These are phyloP conservation scores for Sarcocystis neurona DNA, from an alignment of 169 alveolate genomes.

Conservation along the genomic window DNA sequence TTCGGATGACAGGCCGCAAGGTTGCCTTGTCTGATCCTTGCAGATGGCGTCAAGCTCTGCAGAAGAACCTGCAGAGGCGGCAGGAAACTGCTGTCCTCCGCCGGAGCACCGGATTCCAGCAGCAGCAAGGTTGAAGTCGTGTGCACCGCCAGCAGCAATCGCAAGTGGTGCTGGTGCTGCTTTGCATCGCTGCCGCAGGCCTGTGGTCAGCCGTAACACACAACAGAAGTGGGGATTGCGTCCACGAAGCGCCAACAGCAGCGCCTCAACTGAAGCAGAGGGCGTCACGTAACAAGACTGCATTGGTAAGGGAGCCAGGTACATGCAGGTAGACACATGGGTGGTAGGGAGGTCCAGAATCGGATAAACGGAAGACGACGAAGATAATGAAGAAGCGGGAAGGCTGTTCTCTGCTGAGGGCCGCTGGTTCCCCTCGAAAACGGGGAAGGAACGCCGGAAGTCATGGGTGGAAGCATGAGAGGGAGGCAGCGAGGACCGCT, in stretches of 20 bases:
- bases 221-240: slow-evolving; percentile 25
- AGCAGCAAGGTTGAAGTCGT: too few species aligned
- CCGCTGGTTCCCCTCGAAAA: too few species aligned
- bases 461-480: too few species aligned
- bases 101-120: too few species aligned
- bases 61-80: not conserved
- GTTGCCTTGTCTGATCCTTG: not conserved
- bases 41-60: too few species aligned
- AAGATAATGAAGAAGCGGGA: too few species aligned
- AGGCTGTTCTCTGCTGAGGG: too few species aligned
- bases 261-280: not conserved
- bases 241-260: not conserved
- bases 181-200: not conserved
- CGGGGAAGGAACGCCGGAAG: too few species aligned
- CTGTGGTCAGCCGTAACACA: not conserved
- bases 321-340: not conserved
- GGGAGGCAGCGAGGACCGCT: too few species aligned
- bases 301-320: not conserved
- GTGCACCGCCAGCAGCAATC: not conserved
- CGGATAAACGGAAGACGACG: too few species aligned
- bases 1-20: not conserved
- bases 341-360: not conserved
- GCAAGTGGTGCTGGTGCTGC: not conserved
- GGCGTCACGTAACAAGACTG: slow-evolving; percentile 22
- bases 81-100: not conserved